These are phyloP conservation scores for Daldinia caldariorum DNA, from an alignment of 495 filamentous ascomycete species.

Conservation along the genomic window DNA sequence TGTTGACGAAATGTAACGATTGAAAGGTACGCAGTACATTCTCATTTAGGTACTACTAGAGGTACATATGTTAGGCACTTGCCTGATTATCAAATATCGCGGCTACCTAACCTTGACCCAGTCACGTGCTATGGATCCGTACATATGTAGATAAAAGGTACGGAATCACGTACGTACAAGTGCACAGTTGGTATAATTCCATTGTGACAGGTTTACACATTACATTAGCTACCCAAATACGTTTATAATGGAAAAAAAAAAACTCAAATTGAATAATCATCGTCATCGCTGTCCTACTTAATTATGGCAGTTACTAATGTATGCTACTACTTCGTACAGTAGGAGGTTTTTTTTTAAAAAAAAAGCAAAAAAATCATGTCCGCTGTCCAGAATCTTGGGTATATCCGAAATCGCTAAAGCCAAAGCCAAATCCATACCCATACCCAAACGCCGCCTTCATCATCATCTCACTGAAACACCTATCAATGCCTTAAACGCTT, in stretches of 20 bases:
- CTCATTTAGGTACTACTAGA: not conserved
- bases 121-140: too few relatives aligned
- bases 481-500: constrained; percentile 21
- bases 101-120: too few relatives aligned
- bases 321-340: constrained; percentile 7
- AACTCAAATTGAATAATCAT: constrained; percentile 13
- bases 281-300: constrained; percentile 9
- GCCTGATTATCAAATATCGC: too few relatives aligned
- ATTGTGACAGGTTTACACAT: too few relatives aligned
- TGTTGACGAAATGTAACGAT: constrained; percentile 15
- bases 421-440: too few relatives aligned
- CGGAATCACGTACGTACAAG: too few relatives aligned
- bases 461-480: constrained; percentile 15
- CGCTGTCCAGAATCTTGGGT: constrained; percentile 36
- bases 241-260: not conserved
- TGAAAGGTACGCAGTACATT: constrained; percentile 1
- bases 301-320: constrained; percentile 8
- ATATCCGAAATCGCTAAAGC: constrained; percentile 33
- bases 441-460: constrained; percentile 33
- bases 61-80: too few relatives aligned
- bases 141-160: too few relatives aligned
- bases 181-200: too few relatives aligned
- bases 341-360: constrained; percentile 5
- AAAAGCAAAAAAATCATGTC: constrained; percentile 22
- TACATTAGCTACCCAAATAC: not conserved